Base-by-base conservation (phyloP, 73 alveolate genomes). In the Tetrahymena elliotti region DNA sequence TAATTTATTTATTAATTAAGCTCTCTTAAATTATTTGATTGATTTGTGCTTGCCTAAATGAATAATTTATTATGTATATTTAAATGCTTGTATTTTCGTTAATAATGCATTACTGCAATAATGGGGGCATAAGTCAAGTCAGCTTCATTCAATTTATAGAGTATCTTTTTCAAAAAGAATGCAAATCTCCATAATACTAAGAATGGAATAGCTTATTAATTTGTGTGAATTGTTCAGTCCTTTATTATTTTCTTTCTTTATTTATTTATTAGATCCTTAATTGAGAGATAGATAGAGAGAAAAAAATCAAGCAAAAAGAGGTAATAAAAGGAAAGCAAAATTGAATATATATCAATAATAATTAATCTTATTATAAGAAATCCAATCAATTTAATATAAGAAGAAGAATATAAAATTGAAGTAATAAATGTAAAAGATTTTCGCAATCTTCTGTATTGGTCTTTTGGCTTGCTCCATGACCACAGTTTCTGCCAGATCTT, bases 401-500 rank as follows among this genome's bases (percentile, higher is more conserved):
- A 68, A 68, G 88, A 68, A 68, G 88, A 36, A 68, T 31, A 68
- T 68, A 68, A 68, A 68, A 68, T 68, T 27, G 88, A 4, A 68
- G 36, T 68, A 68, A 68, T 68, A 68, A 31, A 68, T 68, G 88
- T 68, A 68, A 68, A 68, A 68, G 33, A 18, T 68, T 18, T 68
- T 68, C 88, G 36, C 34, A 31, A 68, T 68, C 88, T 68, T 68
- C 88, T 68, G 34, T 27, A 68, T 68, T 16, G 88, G 88, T 68
- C 88, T 68, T 68, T 68, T 68, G 88, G 88, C 88, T 68, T 68
- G 88, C 88, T 68, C 88, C 88, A 68, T 68, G 88, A 68, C 88
- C 88, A 47, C 82, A 47, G 88, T 68, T 31, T 68, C 88, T 4
- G 88, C 88, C 88, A 68, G 88, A 68, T 68, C 88, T 10, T 68